Conservation (phyloP, 2,329 filamentous ascomycete genomes). For the Drechslerella dactyloides region DNA sequence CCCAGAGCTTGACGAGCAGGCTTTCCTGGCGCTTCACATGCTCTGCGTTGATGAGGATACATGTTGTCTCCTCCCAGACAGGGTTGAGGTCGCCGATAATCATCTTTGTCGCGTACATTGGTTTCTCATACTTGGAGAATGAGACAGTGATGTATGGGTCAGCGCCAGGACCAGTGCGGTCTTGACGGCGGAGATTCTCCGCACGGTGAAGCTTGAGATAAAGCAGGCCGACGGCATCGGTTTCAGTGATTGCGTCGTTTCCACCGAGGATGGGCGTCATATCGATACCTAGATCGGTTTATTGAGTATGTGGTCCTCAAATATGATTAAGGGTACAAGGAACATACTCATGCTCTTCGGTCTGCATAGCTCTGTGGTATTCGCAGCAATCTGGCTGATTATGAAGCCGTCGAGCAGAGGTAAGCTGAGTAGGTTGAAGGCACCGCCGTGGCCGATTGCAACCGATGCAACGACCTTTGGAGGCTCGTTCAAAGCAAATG, state of each 20-base stretch:
- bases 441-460: slow-evolving; percentile 67
- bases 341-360: slow-evolving; percentile 86
- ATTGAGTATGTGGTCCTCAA: neutral
- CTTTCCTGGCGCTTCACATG: slow-evolving; percentile 93
- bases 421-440: slow-evolving; percentile 86
- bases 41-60: slow-evolving; percentile 83
- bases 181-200: slow-evolving; percentile 86
- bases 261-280: slow-evolving; percentile 88
- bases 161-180: slow-evolving; percentile 86
- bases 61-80: slow-evolving; percentile 85
- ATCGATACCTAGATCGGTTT: slow-evolving; percentile 67
- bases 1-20: slow-evolving; percentile 92
- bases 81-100: slow-evolving; percentile 95
- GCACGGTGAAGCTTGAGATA: slow-evolving; percentile 92
- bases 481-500: slow-evolving; percentile 90
- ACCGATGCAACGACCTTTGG: slow-evolving; percentile 81
- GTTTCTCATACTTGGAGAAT: slow-evolving; percentile 96
- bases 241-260: slow-evolving; percentile 90
- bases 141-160: slow-evolving; percentile 95
- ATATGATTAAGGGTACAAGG: neutral
- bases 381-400: slow-evolving; percentile 88
- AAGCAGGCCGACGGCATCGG: slow-evolving; percentile 80
- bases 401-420: slow-evolving; percentile 95
- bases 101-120: slow-evolving; percentile 95
- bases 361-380: slow-evolving; percentile 87